Base-by-base conservation (phyloP, 1,284 basidiomycete species). In the Earliella scabrosa region DNA sequence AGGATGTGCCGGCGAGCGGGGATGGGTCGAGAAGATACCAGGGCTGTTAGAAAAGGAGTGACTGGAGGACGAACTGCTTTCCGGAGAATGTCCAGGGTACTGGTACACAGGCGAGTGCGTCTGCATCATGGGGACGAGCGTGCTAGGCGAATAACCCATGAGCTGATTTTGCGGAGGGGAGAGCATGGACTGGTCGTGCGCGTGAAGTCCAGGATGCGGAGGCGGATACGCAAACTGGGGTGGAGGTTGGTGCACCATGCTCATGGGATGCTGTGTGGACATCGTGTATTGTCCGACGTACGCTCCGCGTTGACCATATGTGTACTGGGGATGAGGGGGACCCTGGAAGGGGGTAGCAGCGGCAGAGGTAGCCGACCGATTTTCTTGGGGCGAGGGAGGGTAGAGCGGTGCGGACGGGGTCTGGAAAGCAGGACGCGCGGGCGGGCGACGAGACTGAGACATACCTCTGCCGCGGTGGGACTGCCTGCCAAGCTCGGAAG, bases 281-380 rank as follows among this genome's bases (percentile, higher is more conserved):
- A 80, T 72, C 64, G 75, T 69, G 72, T 84, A 83, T 70, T 76
- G 79, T 49, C 75, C 75, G 27, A 73, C 67, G 61, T 77, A 81
- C 57, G 68, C 68, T 34, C 68, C 51, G 38, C 67, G 71, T 35
- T 75, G 78, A 50, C 65, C 65, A 60, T 77, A 75, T 63, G 64
- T 29, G 68, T 60, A 63, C 52, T 67, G 69, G 2, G 63, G 60
- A 4, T 58, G 47, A 5, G 67, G 62, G 38, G 63, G 56, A n/a
- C 56, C 53, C 52, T 63, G 60, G 50, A 64, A 67, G 34, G 43
- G 32, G 13, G 67, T 58, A 5, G 60, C 45, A 46, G 59, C 27
- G 20, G 56, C 45, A 13, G 63, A 32, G 16, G 61, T 20, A 2
- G 50, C 45, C 27, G 60, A 41, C 24, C 52, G 49, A 38, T 50